These are phyloP conservation scores for Verticillium zaregamsianum DNA, from an alignment of 2,329 filamentous ascomycete species.

Conservation along the genomic window DNA sequence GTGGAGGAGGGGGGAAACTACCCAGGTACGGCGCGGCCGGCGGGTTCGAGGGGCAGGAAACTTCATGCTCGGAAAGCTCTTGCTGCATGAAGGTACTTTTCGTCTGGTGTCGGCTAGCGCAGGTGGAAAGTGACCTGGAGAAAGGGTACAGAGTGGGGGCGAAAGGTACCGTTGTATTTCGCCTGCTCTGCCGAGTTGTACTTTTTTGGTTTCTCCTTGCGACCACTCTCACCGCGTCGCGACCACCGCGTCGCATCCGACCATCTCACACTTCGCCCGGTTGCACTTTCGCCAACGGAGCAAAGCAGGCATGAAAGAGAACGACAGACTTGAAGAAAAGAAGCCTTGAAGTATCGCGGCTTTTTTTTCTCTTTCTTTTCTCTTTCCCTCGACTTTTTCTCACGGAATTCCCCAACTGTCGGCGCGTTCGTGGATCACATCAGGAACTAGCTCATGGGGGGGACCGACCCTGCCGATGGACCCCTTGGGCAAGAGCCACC, in stretches of 20 bases:
- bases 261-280: background rate
- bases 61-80: background rate
- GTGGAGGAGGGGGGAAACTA: background rate
- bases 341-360: background rate
- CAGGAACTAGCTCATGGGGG: background rate
- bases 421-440: background rate
- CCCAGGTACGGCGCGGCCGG: background rate
- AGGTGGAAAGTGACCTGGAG: background rate
- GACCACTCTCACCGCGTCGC: background rate
- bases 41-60: background rate
- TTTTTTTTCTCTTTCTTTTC: background rate
- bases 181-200: background rate
- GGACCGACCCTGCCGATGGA: background rate
- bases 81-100: background rate
- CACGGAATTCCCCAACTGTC: background rate
- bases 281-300: background rate
- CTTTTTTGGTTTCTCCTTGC: background rate
- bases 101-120: background rate
- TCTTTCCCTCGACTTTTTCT: background rate
- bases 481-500: background rate
- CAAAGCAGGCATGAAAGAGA: background rate
- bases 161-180: background rate
- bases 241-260: background rate
- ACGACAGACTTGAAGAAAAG: background rate
- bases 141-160: background rate